Conservation (phyloP, 2,329 filamentous ascomycete genomes). For the Dactylellina sp. region DNA sequence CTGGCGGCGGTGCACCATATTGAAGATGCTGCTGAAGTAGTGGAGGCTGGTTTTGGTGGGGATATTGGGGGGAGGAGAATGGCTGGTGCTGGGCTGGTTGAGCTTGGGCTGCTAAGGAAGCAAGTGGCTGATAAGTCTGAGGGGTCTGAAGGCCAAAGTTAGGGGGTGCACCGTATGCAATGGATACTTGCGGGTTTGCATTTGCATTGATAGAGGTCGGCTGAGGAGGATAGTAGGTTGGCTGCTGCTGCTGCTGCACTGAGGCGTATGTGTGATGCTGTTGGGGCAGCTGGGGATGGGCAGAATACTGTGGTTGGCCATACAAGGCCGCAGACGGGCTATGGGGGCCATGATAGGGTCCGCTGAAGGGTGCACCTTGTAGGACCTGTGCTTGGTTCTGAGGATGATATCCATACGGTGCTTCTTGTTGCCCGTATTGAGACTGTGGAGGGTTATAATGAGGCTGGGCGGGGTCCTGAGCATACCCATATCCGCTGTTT, state of each 20-base stretch:
- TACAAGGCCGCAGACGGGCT: neutral
- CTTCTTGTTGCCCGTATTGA: slow-evolving; percentile 2
- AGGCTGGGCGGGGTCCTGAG: slow-evolving; percentile 1
- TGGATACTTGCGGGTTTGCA: neutral
- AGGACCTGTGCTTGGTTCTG: slow-evolving; percentile 2
- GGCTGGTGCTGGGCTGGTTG: neutral
- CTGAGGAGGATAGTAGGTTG: neutral
- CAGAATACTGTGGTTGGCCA: slow-evolving; percentile 9
- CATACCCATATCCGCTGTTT: slow-evolving; percentile 1
- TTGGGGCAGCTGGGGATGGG: slow-evolving; percentile 3
- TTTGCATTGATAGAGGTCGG: neutral
- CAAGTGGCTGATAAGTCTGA: neutral
- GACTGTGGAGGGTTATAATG: neutral
- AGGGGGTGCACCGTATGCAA: neutral
- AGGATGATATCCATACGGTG: slow-evolving; percentile 14
- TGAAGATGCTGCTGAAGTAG: neutral
- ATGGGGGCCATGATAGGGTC: neutral
- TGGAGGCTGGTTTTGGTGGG: neutral
- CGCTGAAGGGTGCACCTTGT: neutral
- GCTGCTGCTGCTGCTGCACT: neutral
- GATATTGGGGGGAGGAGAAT: neutral
- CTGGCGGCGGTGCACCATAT: slow-evolving; percentile 17
- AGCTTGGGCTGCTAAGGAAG: neutral
- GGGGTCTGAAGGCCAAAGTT: neutral
- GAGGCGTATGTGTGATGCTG: neutral